These are phyloP conservation scores for Thielaviopsis ethacetica DNA, from an alignment of 2,329 filamentous ascomycete genomes.

Conservation along the genomic window DNA sequence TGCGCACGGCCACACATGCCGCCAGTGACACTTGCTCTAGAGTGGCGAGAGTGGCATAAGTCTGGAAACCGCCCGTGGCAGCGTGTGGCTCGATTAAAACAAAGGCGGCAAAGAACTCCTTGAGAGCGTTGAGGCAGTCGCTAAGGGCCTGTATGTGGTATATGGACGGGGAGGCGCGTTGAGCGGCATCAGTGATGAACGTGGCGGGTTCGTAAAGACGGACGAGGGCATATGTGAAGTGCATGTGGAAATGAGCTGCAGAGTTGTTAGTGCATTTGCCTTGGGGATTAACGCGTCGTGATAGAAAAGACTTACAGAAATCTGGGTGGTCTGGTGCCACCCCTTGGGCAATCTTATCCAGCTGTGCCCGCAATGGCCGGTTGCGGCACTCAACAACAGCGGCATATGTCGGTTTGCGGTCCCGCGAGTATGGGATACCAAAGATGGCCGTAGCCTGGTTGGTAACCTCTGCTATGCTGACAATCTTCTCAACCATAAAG, in stretches of 20 bases:
- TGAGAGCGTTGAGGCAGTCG: slow-evolving; percentile 21
- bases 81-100: slow-evolving; percentile 16
- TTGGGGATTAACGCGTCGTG: too few relatives aligned
- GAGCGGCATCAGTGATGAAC: slow-evolving; percentile 16
- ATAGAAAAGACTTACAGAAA: slow-evolving; percentile 1
- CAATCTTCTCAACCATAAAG: slow-evolving; percentile 11
- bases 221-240: slow-evolving; percentile 22
- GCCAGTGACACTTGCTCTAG: slow-evolving; percentile 10
- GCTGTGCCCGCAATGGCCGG: slow-evolving; percentile 5
- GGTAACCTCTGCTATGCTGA: slow-evolving; percentile 9
- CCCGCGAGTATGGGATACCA: slow-evolving; percentile 10
- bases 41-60: slow-evolving; percentile 10
- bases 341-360: slow-evolving; percentile 10
- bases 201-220: slow-evolving; percentile 25
- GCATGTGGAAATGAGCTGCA: slow-evolving; percentile 16
- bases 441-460: slow-evolving; percentile 10
- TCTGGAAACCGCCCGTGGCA: slow-evolving; percentile 11
- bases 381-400: slow-evolving; percentile 7
- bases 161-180: slow-evolving; percentile 16
- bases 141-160: slow-evolving; percentile 20
- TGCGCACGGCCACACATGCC: slow-evolving; percentile 10
- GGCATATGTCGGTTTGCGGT: slow-evolving; percentile 10
- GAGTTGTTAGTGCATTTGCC: neutral
- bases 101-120: slow-evolving; percentile 19
- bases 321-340: slow-evolving; percentile 8